Evolutionary conservation across 2,329 filamentous ascomycete genomes (phyloP).

Genomic region (Ramularia endophylla): DNA sequence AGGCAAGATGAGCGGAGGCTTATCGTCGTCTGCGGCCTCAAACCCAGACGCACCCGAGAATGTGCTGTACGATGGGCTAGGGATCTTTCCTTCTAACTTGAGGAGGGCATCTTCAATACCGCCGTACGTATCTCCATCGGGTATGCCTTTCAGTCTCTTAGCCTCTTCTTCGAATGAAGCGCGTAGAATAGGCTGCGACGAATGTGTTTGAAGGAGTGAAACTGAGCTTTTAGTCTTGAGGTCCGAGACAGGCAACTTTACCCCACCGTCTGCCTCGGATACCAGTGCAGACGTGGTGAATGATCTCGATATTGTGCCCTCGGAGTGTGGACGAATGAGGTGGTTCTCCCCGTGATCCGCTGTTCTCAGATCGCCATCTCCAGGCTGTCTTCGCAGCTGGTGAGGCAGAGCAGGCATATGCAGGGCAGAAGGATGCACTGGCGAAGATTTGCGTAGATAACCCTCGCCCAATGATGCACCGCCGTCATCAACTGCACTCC

Average conservation of each 20-base stretch:
- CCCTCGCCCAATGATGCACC: conserved; percentile 2
- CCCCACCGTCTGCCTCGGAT: conserved; percentile 15
- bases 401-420: conserved; percentile 28
- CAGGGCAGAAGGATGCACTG: conserved; percentile 35
- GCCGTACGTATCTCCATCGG: conserved; percentile 60
- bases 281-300: conserved; percentile 5
- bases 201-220: conserved; percentile 46
- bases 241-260: conserved; percentile 4
- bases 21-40: not conserved
- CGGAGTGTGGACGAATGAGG: conserved; percentile 35
- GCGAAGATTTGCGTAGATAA: conserved; percentile 32
- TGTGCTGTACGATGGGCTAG: conserved; percentile 14
- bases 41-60: not conserved
- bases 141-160: conserved; percentile 77
- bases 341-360: conserved; percentile 37
- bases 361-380: conserved; percentile 41
- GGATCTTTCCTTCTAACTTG: conserved; percentile 73
- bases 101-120: conserved; percentile 87
- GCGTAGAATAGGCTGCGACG: conserved; percentile 50
- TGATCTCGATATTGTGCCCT: conserved; percentile 20
- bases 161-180: conserved; percentile 85
- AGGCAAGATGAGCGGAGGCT: conserved; percentile 1
- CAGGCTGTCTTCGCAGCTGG: conserved; percentile 43
- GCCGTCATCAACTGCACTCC: conserved; percentile 10
- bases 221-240: conserved; percentile 24